Base-by-base conservation (phyloP, 768 basidiomycete genomes). In the Trametes gibbosa region DNA sequence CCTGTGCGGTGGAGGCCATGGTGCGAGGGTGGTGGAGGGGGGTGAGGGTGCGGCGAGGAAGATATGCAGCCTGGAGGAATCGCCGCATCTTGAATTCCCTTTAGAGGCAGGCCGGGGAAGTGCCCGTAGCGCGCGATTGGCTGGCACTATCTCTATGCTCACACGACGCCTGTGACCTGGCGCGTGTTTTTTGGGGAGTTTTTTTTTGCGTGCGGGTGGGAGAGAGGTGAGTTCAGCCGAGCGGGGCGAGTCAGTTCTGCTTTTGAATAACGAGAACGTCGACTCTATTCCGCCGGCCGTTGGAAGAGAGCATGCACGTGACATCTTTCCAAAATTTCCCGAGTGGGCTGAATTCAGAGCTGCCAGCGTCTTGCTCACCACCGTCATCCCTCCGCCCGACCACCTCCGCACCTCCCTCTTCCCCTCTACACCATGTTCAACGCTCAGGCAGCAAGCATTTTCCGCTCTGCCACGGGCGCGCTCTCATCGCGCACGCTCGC, bases 391-490 rank as follows among this genome's bases (percentile, higher is more conserved):
- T 59, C 29, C 60, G 34, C 24, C 61, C 53, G 40, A 50, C 52
- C 56, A 35, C 43, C 42, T 39, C 52, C 59, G 37, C 10, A 32
- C 58, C 57, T 37, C 34, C 58, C 48, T 58, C 59, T 37, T 21
- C 39, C 32, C 42, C 53, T 58, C 56, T 47, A 63, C 53, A 69
- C 66, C 65, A 87, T 87, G 84, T 80, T 73, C 73, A 74, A 82
- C 66, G 72, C 76, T 57, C 75, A 78, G 63, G 79, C 83, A 63
- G 73, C 79, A 69, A 78, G 78, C 50, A 58, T 79, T 56, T 75
- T 89, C 72, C 81, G 84, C 67, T 77, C 83, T n/a, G 84, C 81
- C 71, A 80, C 84, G 62, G 75, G 80, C 67, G 78, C 79, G n/a
- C 62, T 84, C 64, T 81, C 87, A 45, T 75, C 79, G 65, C 76